Evolutionary conservation across 2,329 filamentous ascomycete genomes (phyloP).

Genomic region (Ustilaginoidea virens): DNA sequence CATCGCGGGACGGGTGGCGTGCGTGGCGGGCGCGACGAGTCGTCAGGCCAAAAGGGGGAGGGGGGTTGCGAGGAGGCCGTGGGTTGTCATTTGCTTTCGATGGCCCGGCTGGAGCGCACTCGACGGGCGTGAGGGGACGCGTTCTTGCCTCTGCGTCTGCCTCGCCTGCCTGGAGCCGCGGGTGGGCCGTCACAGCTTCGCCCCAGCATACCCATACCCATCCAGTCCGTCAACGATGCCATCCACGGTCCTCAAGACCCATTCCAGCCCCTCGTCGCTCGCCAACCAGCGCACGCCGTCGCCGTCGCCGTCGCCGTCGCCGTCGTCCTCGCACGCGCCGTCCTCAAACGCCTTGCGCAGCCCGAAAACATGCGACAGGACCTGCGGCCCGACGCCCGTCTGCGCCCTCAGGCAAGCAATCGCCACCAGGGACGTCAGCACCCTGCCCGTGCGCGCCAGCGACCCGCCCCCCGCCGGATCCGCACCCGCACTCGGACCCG

Average conservation of each 20-base stretch:
- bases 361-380: slow-evolving; percentile 68
- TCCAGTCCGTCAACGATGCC: too few species aligned
- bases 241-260: slow-evolving; percentile 29
- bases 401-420: slow-evolving; percentile 63
- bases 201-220: slow-evolving; percentile 29
- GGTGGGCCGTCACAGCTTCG: slow-evolving; percentile 8
- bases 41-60: too few species aligned
- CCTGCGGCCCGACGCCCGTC: slow-evolving; percentile 70
- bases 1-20: too few species aligned
- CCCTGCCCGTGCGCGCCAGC: slow-evolving; percentile 44
- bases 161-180: too few species aligned
- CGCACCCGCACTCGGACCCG: neutral
- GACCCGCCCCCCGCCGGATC: slow-evolving; percentile 16
- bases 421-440: slow-evolving; percentile 58
- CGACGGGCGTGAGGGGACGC: too few species aligned
- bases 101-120: too few species aligned
- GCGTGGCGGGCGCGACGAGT: too few species aligned
- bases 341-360: slow-evolving; percentile 61
- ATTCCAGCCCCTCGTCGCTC: slow-evolving; percentile 29
- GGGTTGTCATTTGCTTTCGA: too few species aligned
- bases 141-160: too few species aligned
- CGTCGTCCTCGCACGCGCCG: slow-evolving; percentile 31
- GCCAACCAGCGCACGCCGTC: slow-evolving; percentile 26
- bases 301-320: slow-evolving; percentile 18
- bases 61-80: too few species aligned